Base-by-base conservation (phyloP, 2,329 filamentous ascomycete species). In the Stagonosporopsis vannaccii region DNA sequence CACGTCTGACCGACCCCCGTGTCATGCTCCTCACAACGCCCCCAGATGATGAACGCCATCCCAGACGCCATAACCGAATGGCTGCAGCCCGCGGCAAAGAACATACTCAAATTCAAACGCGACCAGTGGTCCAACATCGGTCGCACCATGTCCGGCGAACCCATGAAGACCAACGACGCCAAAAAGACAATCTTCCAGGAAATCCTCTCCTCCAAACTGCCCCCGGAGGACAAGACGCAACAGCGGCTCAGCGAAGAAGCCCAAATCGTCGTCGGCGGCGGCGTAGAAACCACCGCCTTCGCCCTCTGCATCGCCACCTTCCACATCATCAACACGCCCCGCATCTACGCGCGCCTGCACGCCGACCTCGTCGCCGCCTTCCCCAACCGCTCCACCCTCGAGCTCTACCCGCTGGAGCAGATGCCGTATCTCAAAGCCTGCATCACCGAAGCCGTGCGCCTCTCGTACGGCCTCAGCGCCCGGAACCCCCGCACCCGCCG, bases 401-500 rank as follows among this genome's bases (percentile, higher is more conserved):
- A 72, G 6, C 50, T 74, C 12, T 56, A 57, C 13, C 43, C 60
- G 2, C 57, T 73, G 4, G 69, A 72, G 53, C 57, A 66, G 26
- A 60, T 71, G 58, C 60, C 67, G 6, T 72, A 71, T 40, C 59
- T 72, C 11, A 67, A 62, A 39, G 69, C 68, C 22, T 60, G 53
- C 44, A 58, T 68, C 46, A 69, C 71, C 59, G 75, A 78, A 48
- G 65, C 69, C 6, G 61, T 69, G 13, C 68, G 76, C 1, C 65
- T 80, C 13, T 68, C 65, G 2, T 79, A 78, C 46, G 77, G 77
- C 1, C 62, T 79, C 1, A 76, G 73, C 12, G 74, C 75, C 4
- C 64, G 78, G 4, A 74, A 75, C 33, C 71, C 75, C 3, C 69
- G 77, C 7, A 71, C 73, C n/a, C 61, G 67, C 26, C 54, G 50